These are phyloP conservation scores for Actinomucor elegans DNA, from an alignment of 371 early-diverging fungal species.

Conservation along the genomic window DNA sequence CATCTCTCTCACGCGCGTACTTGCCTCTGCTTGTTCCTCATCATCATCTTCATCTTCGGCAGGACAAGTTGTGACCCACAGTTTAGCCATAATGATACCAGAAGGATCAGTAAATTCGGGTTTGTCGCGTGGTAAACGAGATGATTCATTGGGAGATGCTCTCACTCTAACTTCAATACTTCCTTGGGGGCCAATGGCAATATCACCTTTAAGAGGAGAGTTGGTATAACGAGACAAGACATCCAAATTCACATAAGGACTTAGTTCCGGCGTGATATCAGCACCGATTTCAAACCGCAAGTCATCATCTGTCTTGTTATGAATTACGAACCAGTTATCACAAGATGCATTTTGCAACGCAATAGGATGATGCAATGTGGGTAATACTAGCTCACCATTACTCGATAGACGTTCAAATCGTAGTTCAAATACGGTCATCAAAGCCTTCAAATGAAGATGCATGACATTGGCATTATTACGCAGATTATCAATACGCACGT, in stretches of 20 bases:
- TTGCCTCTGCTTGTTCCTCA: constrained; percentile 12
- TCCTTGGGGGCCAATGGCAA: constrained; percentile 68
- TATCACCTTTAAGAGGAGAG: constrained; percentile 75
- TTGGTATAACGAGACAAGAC: constrained; percentile 82
- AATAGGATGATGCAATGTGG: constrained; percentile 69
- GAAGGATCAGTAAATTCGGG: constrained; percentile 56
- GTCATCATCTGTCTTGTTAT: constrained; percentile 76
- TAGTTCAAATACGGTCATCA: constrained; percentile 76
- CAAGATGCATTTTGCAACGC: constrained; percentile 58
- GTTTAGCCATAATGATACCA: constrained; percentile 61
- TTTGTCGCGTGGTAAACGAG: constrained; percentile 55
- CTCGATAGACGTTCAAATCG: constrained; percentile 70
- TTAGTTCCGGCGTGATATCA: constrained; percentile 59
- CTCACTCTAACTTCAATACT: constrained; percentile 78
- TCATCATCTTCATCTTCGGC: constrained; percentile 25
- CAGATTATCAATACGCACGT: constrained; percentile 62
- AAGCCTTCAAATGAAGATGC: constrained; percentile 50
- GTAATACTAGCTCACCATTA: constrained; percentile 70
- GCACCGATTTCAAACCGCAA: constrained; percentile 77
- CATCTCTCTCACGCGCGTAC: constrained; percentile 47
- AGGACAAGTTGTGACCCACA: constrained; percentile 62
- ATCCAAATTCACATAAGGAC: constrained; percentile 65
- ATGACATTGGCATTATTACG: constrained; percentile 67
- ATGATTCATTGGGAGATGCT: constrained; percentile 62
- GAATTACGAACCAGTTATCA: constrained; percentile 84